Evolutionary conservation across 1,139 yeast genomes (phyloP), one percentile per base, ranked within the genome.

Genomic region (Magnusiomyces suaveolens): DNA sequence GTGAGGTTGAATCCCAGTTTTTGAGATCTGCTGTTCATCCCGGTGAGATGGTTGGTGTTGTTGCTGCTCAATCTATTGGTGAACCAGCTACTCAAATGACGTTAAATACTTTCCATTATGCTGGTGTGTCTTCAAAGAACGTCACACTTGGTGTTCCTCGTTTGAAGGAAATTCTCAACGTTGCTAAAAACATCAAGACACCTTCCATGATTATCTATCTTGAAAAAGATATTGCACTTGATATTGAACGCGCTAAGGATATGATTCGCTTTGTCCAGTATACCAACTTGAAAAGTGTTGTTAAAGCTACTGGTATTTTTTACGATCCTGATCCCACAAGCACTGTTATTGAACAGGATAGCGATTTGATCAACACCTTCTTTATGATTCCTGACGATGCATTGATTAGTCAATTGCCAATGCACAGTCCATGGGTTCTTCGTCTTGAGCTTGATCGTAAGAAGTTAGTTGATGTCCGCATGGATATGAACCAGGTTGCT

Each of bases 61-160:
- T 92, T 67, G 99, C 98, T 55, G 98, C 99, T 1, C 99, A 92
- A 75, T 89, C 97, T 50, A 92, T 92, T 75, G 99, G 99, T 76
- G 99, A 92, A 72, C 99, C 99, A 52, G 98, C 98, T 29, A 92
- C 99, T 29, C 99, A 92, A 74, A 92, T 92, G 99, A 92, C 99
- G 0, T 80, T 92, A 74, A 92, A 92, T 70, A 92, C 99, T 64
- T 94, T 94, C 96, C 99, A 94, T 78, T 94, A 90, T 78, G 99
- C 99, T 33, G 99, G 99, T 86, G 98, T 94, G 59, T 92, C 97
- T 44, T 90, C 97, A 12, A 94, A 92, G 83, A 94, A 94, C 72
- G 98, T 94, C 58, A 94, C 99, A 3, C 82, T 95, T 64, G 99
- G 99, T 81, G 98, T 94, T 68, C 99, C 99, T 62, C 95, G 99